Evolutionary conservation across 257 asterid species (phyloP), one percentile per base, ranked within the genome.

Genomic region (Lavandula angustifolia): DNA sequence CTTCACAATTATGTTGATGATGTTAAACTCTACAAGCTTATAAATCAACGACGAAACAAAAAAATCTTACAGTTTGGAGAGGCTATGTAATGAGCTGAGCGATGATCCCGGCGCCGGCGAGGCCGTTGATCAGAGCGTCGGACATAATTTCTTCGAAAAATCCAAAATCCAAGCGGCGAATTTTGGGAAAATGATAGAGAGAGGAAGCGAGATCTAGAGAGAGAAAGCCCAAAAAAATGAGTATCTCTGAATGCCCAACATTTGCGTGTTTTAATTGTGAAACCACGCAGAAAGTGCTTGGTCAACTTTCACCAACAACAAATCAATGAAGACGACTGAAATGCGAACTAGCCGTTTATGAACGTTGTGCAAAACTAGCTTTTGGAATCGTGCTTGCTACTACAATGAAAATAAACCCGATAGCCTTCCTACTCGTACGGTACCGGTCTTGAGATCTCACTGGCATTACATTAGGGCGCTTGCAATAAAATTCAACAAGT

Each of bases 31-130:
- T n/a, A n/a, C n/a, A n/a, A n/a, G n/a, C n/a, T n/a, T n/a, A n/a
- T n/a, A n/a, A n/a, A n/a, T n/a, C n/a, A n/a, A n/a, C n/a, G 14
- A 58, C n/a, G n/a, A 16, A 51, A 50, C 1, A 32, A 8, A 60
- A 69, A 34, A 3, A 53, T 11, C 79, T 3, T 79, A 92, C 98
- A 12, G 97, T 92, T 73, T 89, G 96, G 41, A 92, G 96, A 68
- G 98, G 98, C 56, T 87, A 92, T 3, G 98, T 92, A 55, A 92
- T 76, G 76, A 92, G 95, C 75, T 89, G 96, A 69, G 98, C 98
- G 44, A 92, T 87, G 55, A 85, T 84, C 33, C 98, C 98, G 78
- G 97, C 97, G 1, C 98, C 98, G 82, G 98, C 88, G 71, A 92
- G 87, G 51, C 97, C 97, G 69, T 86, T 87, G 82, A 92, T 92